These are phyloP conservation scores for Leccinum boreale DNA, from an alignment of 768 basidiomycete species.

Conservation along the genomic window DNA sequence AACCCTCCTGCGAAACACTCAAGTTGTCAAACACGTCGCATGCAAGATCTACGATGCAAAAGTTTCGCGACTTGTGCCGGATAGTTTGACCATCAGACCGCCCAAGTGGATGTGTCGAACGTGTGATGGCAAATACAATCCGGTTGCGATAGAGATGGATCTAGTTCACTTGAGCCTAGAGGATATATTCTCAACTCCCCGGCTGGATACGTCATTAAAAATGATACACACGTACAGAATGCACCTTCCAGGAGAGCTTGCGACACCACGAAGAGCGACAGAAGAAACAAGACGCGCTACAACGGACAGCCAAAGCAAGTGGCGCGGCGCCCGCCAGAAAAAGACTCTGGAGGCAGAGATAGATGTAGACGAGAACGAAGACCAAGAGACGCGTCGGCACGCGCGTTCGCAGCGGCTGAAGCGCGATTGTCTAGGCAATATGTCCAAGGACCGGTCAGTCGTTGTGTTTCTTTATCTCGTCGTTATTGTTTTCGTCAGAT, in stretches of 20 bases:
- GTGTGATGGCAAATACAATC: slow-evolving; percentile 87
- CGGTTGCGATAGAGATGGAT: slow-evolving; percentile 77
- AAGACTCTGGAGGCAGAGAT: background rate
- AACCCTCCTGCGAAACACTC: slow-evolving; percentile 86
- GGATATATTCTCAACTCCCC: no score
- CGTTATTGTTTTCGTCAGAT: background rate
- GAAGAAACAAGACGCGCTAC: no score
- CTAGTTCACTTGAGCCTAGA: slow-evolving; percentile 46
- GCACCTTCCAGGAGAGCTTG: no score
- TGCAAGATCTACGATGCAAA: slow-evolving; percentile 77
- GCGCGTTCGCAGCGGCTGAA: background rate
- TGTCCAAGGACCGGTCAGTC: background rate
- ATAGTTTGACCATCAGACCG: slow-evolving; percentile 44
- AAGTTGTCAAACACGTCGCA: slow-evolving; percentile 77
- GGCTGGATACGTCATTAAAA: no score
- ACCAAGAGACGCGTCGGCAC: background rate
- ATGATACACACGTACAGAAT: no score
- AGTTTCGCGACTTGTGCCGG: slow-evolving; percentile 79
- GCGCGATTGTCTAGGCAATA: background rate
- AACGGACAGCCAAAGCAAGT: no score
- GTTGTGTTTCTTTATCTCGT: background rate
- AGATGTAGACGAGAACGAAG: background rate
- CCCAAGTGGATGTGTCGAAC: slow-evolving; percentile 64
- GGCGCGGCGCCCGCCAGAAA: background rate
- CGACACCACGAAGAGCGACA: no score